Percentiles rank a stretch among this genome's conserved stretches.
Evolutionary conservation across 2,329 filamentous ascomycete species (phyloP).

Genomic region (Amylocarpus encephaloides): DNA sequence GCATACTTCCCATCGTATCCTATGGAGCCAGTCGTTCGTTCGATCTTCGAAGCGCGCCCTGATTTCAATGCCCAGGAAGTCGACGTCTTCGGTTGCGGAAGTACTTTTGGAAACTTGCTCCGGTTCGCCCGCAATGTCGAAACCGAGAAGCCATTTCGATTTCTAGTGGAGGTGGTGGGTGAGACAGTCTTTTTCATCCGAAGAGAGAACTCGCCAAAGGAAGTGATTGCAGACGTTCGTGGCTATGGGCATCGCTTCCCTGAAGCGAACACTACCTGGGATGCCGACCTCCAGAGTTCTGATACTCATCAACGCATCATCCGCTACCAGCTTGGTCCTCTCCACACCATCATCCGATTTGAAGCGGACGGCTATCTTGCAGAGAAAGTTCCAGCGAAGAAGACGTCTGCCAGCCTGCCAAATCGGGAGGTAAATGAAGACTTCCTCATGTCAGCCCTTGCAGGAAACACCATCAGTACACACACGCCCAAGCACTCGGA

Average conservation of each 20-base stretch:
- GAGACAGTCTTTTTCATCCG: slow-evolving; percentile 56
- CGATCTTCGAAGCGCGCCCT: slow-evolving; percentile 34
- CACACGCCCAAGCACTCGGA: neutral
- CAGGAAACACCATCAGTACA: neutral
- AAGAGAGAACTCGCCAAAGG: slow-evolving; percentile 51
- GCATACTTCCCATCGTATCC: slow-evolving; percentile 35
- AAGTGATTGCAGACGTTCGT: slow-evolving; percentile 44
- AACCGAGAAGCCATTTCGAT: slow-evolving; percentile 43
- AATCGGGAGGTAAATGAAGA: neutral
- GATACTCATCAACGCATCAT: slow-evolving; percentile 55
- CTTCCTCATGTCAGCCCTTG: neutral
- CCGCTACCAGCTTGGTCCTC: slow-evolving; percentile 47
- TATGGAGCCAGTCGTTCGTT: slow-evolving; percentile 35
- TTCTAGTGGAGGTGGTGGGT: slow-evolving; percentile 48
- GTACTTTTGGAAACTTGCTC: slow-evolving; percentile 53
- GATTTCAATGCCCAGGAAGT: slow-evolving; percentile 33
- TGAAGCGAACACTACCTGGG: slow-evolving; percentile 59
- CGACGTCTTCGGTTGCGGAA: slow-evolving; percentile 53
- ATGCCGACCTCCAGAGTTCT: slow-evolving; percentile 44
- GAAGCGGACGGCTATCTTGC: slow-evolving; percentile 50
- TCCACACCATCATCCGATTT: slow-evolving; percentile 46
- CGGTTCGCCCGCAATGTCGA: slow-evolving; percentile 41
- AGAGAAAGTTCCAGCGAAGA: neutral
- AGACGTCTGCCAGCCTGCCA: neutral
- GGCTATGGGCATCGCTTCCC: slow-evolving; percentile 62